Base-by-base conservation (phyloP, 2,329 filamentous ascomycete genomes). In the Elsinoe perseae region DNA sequence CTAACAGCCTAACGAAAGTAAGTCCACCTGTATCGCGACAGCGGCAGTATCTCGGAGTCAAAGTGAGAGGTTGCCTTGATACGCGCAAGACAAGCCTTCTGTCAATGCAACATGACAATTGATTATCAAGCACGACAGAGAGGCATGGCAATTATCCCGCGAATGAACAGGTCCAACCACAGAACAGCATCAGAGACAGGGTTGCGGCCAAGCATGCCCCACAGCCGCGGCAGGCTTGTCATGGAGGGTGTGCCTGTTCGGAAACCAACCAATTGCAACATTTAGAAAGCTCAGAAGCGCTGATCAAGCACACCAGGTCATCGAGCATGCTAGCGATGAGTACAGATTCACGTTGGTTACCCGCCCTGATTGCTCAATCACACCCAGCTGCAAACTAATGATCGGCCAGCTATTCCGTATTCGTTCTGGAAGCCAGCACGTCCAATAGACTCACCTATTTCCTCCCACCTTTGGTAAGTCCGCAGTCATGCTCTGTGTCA, bases 271-370 rank as follows among this genome's bases (percentile, higher is more conserved):
- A 50, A 50, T 50, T 30, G 7, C 44, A 50, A 7, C 12, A 10
- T 30, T 20, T 32, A 18, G 23, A 44, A 27, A 18, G 69, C 63
- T 69, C 57, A 66, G 59, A 59, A 27, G 44, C 30, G 58, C 50
- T 56, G 50, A 56, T 50, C 54, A 20, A 42, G 44, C 50, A 23
- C 20, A 36, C 32, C 62, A 82, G 80, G 78, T 83, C 55, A 77
- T 83, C 68, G 75, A 79, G 57, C 79, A 82, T 71, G 79, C 80
- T 36, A 74, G 79, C 63, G 87, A 90, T 65, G 87, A 92, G 69
- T 91, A 91, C 65, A 77, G 91, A 30, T 90, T 87, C 66, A 83
- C 89, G 64, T 91, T 84, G 66, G 72, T 64, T 56, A 82, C 52
- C 83, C 83, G 67, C 83, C 83, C 61, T 75, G 83, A 56, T 79